A percentile compares a stretch with the other conserved stretches of the same genome.
Evolutionary conservation across 2,329 filamentous ascomycete species (phyloP).

Genomic region (Scedosporium dehoogii): DNA sequence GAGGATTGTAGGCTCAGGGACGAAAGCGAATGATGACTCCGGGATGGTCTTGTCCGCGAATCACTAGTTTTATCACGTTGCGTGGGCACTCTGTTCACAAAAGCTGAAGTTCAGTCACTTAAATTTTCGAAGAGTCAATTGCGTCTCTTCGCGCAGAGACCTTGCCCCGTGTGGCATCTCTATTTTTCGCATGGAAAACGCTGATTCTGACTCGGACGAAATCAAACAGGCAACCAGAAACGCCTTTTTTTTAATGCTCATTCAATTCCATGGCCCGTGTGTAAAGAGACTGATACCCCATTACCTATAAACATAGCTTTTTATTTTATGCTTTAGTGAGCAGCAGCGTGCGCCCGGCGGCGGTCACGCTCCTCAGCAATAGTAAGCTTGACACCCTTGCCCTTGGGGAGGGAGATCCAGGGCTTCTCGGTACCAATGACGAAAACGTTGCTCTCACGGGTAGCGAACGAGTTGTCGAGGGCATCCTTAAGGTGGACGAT

Average conservation of each 20-base stretch:
- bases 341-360: slow-evolving; percentile 57
- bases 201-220: not conserved
- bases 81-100: not conserved
- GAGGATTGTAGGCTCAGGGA: no score
- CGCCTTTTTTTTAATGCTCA: slow-evolving; percentile 4
- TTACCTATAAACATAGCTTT: not conserved
- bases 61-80: not conserved
- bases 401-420: slow-evolving; percentile 99
- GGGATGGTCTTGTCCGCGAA: not conserved
- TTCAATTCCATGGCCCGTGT: slow-evolving; percentile 5
- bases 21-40: not conserved
- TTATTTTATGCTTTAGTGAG: slow-evolving; percentile 30
- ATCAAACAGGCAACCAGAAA: slow-evolving; percentile 3
- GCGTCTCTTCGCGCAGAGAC: not conserved
- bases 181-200: not conserved
- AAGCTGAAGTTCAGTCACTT: not conserved
- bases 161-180: not conserved
- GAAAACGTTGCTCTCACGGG: slow-evolving; percentile 99
- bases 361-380: slow-evolving; percentile 99
- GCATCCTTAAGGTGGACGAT: slow-evolving; percentile 99
- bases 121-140: slow-evolving; percentile 1
- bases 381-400: slow-evolving; percentile 99
- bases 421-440: slow-evolving; percentile 98
- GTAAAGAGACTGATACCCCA: not conserved
- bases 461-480: slow-evolving; percentile 99